A percentile compares a stretch with the other conserved stretches of the same genome.
Evolutionary conservation across 1,284 basidiomycete genomes (phyloP).

Genomic region (Trichosporon faecale): DNA sequence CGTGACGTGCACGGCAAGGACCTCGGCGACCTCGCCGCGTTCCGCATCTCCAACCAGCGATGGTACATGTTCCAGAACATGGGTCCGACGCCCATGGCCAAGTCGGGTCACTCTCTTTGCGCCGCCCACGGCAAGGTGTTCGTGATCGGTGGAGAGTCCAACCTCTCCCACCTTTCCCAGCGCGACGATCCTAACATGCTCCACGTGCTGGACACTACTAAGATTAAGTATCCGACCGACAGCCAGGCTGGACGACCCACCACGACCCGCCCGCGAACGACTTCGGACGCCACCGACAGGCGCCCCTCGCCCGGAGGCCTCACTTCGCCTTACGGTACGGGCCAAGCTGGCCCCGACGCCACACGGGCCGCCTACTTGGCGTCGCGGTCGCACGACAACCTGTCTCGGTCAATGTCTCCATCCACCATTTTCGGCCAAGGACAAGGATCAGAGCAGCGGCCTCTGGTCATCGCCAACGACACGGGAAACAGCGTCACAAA

Average conservation of each 20-base stretch:
- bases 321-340: constrained; percentile 15
- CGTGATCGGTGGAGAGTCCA: constrained; percentile 89
- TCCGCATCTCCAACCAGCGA: constrained; percentile 75
- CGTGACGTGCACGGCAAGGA: constrained; percentile 97
- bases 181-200: constrained; percentile 78
- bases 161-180: constrained; percentile 53
- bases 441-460: constrained; percentile 19
- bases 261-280: constrained; percentile 19
- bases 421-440: constrained; percentile 13
- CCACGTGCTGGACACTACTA: constrained; percentile 91
- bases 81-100: constrained; percentile 86
- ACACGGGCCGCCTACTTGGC: constrained; percentile 14
- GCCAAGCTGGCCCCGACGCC: not conserved
- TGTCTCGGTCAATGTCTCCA: constrained; percentile 35
- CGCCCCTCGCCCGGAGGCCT: constrained; percentile 7
- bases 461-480: constrained; percentile 28
- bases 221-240: constrained; percentile 85
- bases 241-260: constrained; percentile 18
- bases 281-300: constrained; percentile 24
- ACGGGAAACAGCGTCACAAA: constrained; percentile 11
- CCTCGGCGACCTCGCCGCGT: constrained; percentile 88
- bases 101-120: constrained; percentile 94
- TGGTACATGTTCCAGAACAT: constrained; percentile 99
- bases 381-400: constrained; percentile 37
- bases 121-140: constrained; percentile 82